Evolutionary conservation across 345 rosid species (phyloP).

Genomic region (Sonneratia caseolaris): DNA sequence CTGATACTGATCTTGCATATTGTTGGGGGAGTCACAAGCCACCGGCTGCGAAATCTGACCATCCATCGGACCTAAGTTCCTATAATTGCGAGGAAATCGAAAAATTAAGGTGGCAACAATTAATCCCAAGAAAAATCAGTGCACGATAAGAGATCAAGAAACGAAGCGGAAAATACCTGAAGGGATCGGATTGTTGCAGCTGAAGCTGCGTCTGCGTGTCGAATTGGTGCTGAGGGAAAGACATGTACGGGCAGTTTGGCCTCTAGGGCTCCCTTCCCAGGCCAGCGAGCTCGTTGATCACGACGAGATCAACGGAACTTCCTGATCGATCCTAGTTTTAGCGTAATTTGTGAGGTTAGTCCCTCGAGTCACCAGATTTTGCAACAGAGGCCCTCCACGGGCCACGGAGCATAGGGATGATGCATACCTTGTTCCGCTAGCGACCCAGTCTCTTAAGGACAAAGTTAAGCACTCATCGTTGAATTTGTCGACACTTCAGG

Average conservation of each 20-base stretch:
- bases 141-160: neutral
- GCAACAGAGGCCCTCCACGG: neutral
- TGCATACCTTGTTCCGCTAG: too few species aligned
- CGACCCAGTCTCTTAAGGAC: too few species aligned
- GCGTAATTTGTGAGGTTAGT: neutral
- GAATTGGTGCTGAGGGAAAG: slow-evolving; percentile 46
- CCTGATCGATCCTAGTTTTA: neutral
- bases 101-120: neutral
- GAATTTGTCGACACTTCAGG: too few species aligned
- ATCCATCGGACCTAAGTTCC: slow-evolving; percentile 37
- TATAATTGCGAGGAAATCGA: neutral
- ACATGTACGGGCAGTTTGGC: slow-evolving; percentile 24
- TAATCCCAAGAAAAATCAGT: neutral
- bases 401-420: too few species aligned
- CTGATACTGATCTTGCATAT: slow-evolving; percentile 52
- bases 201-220: slow-evolving; percentile 33
- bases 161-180: slow-evolving; percentile 26
- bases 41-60: slow-evolving; percentile 43
- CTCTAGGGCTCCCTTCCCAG: neutral
- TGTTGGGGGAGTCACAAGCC: slow-evolving; percentile 24
- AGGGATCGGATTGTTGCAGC: slow-evolving; percentile 35
- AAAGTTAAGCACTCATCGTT: too few species aligned
- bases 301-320: neutral
- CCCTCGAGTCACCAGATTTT: neutral
- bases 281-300: neutral